Evolutionary conservation across 2,329 filamentous ascomycete species (phyloP), one percentile per base, ranked within the genome.

Genomic region (Fusarium sp.): DNA sequence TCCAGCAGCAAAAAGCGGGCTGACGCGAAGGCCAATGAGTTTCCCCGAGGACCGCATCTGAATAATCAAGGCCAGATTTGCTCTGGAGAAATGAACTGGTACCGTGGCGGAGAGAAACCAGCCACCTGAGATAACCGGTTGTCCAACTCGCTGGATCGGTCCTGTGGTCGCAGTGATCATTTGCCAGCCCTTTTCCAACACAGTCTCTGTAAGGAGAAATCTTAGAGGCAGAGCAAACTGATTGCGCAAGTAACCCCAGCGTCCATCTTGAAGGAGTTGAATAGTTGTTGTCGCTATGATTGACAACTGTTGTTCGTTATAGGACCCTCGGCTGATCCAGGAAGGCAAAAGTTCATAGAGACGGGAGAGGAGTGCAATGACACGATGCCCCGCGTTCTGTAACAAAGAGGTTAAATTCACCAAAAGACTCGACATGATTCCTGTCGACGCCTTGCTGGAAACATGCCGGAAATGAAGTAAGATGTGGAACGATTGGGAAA

Each of bases 61-160:
- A 6, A 61, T 29, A 2, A 61, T 18, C 33, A 61, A 27, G 8
- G 50, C 59, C 3, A 61, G 10, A 20, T 46, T 61, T 29, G 23
- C 33, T 38, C 59, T 29, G 14, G 33, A 16, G 9, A 61, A 61
- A 27, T 34, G 20, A 10, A 61, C 38, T 1, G 59, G 59, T 13
- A 61, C 59, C 29, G 36, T 49, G 3, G 38, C 59, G 8, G 59
- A 57, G 16, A 27, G 14, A 25, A 57, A 56, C 51, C 36, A 61
- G 1, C 59, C 38, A 13, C 51, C 14, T 4, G 59, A 46, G 11
- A 61, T 36, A 14, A 46, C 40, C 1, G 50, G 49, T 3, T 56
- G 29, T 7, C 59, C 51, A 34, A 57, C n/a, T 2, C 23, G 29
- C 2, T 56, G 51, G 1, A 61, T 27, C 11, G 59, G 38, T 6